A percentile compares a stretch with the other conserved stretches of the same genome.
These are phyloP conservation scores for Saccharomyces mikatae DNA, from an alignment of 805 yeast species.

Conservation along the genomic window DNA sequence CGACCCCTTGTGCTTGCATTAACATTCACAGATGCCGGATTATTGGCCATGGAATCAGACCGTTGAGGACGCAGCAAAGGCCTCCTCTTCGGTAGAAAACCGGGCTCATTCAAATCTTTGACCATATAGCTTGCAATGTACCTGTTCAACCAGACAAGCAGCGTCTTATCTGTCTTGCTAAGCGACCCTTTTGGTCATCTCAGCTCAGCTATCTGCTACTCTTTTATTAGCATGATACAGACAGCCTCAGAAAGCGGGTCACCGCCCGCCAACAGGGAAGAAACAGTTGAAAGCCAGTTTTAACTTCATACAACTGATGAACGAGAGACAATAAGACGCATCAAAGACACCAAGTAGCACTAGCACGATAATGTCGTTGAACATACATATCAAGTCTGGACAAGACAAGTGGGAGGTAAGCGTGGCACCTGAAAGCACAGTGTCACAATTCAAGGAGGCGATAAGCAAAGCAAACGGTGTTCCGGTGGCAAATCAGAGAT, in stretches of 20 bases:
- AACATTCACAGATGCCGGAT: neutral
- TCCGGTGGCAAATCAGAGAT: constrained; percentile 72
- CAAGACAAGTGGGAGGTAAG: constrained; percentile 70
- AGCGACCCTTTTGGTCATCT: neutral
- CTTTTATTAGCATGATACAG: neutral
- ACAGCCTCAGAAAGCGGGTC: neutral
- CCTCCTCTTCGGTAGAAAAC: neutral
- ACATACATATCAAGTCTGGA: constrained; percentile 41
- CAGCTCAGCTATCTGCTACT: neutral
- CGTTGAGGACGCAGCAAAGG: neutral
- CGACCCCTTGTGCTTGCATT: neutral
- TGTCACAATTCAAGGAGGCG: constrained; percentile 59
- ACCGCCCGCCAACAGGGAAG: neutral
- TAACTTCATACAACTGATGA: neutral
- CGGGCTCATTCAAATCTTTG: neutral
- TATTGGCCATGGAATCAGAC: neutral
- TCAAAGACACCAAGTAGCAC: neutral
- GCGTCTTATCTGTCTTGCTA: neutral
- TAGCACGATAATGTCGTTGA: constrained; percentile 16
- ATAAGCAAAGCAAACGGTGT: constrained; percentile 56
- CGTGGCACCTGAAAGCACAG: constrained; percentile 46
- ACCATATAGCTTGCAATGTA: neutral
- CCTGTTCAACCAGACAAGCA: neutral
- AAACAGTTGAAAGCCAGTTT: neutral
- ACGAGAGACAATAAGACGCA: neutral